Percentiles rank a stretch among this genome's conserved stretches.
Evolutionary conservation across 176 grass and related monocot species (phyloP).

Genomic region (Zea luxurians): DNA sequence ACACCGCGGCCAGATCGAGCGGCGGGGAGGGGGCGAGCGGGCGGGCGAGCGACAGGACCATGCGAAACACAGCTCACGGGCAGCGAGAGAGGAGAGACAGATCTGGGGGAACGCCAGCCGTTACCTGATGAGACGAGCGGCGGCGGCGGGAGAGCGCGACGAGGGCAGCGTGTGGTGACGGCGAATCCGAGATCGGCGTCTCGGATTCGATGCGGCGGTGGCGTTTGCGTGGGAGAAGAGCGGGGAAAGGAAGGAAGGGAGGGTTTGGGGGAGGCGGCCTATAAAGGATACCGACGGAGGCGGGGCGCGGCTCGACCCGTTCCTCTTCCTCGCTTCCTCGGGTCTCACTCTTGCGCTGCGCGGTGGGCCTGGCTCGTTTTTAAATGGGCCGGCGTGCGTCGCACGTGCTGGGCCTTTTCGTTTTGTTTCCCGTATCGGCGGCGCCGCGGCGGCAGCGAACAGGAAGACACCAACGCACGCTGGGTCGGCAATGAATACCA

Average conservation of each 20-base stretch:
- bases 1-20: not conserved
- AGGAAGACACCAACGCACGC: too few relatives aligned
- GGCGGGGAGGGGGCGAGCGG: not conserved
- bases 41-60: too few relatives aligned
- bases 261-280: constrained; percentile 37
- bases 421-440: too few relatives aligned
- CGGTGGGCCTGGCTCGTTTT: not conserved
- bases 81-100: not conserved
- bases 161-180: not conserved
- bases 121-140: constrained; percentile 24
- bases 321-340: not conserved
- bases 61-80: not conserved
- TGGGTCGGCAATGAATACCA: too few relatives aligned
- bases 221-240: not conserved
- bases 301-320: constrained; percentile 48
- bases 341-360: not conserved
- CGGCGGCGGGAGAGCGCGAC: too few relatives aligned
- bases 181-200: constrained; percentile 53
- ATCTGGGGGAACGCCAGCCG: not conserved
- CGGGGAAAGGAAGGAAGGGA: not conserved
- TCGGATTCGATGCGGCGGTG: constrained; percentile 32
- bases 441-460: too few relatives aligned
- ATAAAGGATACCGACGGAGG: constrained; percentile 46
- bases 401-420: too few relatives aligned
- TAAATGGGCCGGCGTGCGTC: not conserved